phyloP scores from a whole-genome alignment of 495 filamentous ascomycete genomes.

The Neurospora africana region DNA sequence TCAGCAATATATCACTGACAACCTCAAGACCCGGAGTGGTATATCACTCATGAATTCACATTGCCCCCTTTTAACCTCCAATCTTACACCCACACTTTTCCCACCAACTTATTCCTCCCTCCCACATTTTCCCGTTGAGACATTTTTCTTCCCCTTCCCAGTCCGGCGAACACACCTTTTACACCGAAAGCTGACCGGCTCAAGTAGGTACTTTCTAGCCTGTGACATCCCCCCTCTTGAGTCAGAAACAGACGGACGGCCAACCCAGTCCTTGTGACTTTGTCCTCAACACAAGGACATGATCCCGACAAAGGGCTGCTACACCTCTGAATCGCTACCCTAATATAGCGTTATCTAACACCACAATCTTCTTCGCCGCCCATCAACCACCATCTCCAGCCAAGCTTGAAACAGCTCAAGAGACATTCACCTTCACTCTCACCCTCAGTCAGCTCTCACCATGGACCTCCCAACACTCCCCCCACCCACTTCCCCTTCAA shows the following conservation, averaged over 20 bases:
- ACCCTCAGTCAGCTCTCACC: not conserved
- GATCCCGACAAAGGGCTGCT: not conserved
- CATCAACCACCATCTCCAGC: not conserved
- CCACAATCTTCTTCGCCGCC: not conserved
- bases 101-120: not conserved
- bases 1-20: not conserved
- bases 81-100: not conserved
- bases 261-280: not conserved
- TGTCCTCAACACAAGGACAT: not conserved
- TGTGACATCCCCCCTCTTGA: not conserved
- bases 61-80: not conserved
- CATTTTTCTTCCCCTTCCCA: slow-evolving; percentile 8
- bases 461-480: slow-evolving; percentile 4
- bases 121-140: slow-evolving; percentile 7
- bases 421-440: not conserved
- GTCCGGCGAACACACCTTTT: not conserved
- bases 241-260: not conserved
- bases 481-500: not conserved
- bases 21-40: not conserved
- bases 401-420: not conserved
- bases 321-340: not conserved
- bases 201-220: not conserved
- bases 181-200: not conserved
- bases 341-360: not conserved
- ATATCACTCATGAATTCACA: not conserved